Base-by-base conservation (phyloP, 139 green algal species). In the Asterochloris sp. region DNA sequence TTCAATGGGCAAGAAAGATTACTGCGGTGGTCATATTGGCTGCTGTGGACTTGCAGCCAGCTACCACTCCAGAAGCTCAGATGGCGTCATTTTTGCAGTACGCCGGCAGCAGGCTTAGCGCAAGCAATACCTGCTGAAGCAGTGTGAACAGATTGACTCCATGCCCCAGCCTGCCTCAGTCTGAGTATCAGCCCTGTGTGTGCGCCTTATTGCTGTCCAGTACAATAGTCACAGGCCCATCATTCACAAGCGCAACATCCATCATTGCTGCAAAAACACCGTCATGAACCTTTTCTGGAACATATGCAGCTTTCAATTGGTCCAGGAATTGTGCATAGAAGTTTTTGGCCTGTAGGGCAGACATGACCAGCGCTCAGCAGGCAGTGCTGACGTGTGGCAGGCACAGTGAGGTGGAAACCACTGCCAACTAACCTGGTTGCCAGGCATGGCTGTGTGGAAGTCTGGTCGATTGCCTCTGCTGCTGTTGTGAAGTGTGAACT, bases 401-500 rank as follows among this genome's bases (percentile, higher is more conserved):
- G 38, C 38, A 2, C 2, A 10, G 38, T 6, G 6, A 27, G 38
- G 38, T 23, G 17, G 10, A 26, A 64, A 67, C 15, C 64, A n/a
- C 13, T 68, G 23, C 67, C 6, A 6, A 69, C 16, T 10, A 69
- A 91, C 89, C 88, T 89, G 54, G 66, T 86, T 62, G 11, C 90
- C 88, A 10, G 76, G 80, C 93, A 96, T 97, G 0, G 93, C 93
- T 62, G 91, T 86, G 75, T 85, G 88, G 83, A 86, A 96, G 77
- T 96, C 93, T 19, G 90, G 92, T 82, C 97, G 97, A 74, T 93
- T 93, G 26, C 91, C 91, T 69, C 95, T 89, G 14, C 94, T 26
- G 10, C 88, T 79, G 15, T 85, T 91, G 69, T 91, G 92, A n/a
- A 96, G 85, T 11, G 93, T 96, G 80, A 96, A 96, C 78, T 96